Conservation (phyloP, 345 rosid species). For the Psidium friedrichsthalianum region DNA sequence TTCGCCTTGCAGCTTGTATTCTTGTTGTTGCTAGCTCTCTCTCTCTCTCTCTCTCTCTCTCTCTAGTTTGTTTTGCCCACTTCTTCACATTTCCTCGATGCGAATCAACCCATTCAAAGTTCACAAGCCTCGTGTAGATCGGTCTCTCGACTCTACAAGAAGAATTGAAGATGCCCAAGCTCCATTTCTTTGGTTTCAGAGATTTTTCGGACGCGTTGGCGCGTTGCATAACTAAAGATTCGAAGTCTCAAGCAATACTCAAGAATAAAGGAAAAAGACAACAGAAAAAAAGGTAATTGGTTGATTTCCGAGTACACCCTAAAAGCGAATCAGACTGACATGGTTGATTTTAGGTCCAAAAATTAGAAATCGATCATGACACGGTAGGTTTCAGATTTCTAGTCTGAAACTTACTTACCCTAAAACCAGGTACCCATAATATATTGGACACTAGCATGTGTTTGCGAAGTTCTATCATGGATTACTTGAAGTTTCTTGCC, state of each 20-base stretch:
- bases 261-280: background rate
- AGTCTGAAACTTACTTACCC: accelerated
- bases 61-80: background rate
- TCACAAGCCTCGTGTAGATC: background rate
- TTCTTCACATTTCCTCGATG: background rate
- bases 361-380: accelerated
- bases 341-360: accelerated
- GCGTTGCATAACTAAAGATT: accelerated
- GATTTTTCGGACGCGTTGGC: background rate
- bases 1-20: background rate
- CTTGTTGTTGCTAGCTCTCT: background rate
- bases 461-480: background rate
- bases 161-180: background rate
- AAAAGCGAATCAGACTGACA: background rate
- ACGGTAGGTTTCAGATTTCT: accelerated
- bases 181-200: background rate
- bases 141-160: background rate
- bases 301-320: background rate
- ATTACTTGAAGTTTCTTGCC: background rate
- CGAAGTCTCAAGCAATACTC: background rate
- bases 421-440: background rate
- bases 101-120: background rate
- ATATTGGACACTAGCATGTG: background rate
- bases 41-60: background rate
- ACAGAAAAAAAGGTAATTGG: background rate